These are phyloP conservation scores for Paraglomus brasilianum DNA, from an alignment of 192 early-diverging fungal genomes.

Conservation along the genomic window DNA sequence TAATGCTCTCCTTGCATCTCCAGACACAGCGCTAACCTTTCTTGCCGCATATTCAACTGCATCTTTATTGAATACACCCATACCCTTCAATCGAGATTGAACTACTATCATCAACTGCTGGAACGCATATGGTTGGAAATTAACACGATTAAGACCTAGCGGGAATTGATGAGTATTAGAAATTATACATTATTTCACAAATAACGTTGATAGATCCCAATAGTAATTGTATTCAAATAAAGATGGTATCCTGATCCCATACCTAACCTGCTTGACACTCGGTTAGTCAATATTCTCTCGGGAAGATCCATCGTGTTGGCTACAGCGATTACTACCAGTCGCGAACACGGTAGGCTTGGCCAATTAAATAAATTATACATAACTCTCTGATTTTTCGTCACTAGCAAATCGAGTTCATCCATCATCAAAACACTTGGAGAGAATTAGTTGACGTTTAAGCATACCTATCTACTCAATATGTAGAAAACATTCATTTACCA, in stretches of 20 bases:
- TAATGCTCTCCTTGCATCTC: slow-evolving; percentile 91
- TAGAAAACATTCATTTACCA: slow-evolving; percentile 29
- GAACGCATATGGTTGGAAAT: slow-evolving; percentile 90
- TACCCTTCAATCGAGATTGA: slow-evolving; percentile 72
- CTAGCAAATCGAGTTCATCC: slow-evolving; percentile 95
- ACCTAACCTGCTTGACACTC: slow-evolving; percentile 89
- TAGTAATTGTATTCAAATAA: background rate
- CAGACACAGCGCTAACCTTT: slow-evolving; percentile 93
- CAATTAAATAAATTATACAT: slow-evolving; percentile 99
- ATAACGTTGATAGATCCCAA: background rate
- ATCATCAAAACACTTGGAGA: slow-evolving; percentile 80
- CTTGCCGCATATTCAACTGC: slow-evolving; percentile 93
- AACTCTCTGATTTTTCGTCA: slow-evolving; percentile 87
- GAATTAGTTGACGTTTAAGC: slow-evolving; percentile 1
- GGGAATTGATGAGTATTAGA: background rate
- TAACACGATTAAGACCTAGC: slow-evolving; percentile 79
- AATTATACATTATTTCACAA: too few species aligned
- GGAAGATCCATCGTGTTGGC: slow-evolving; percentile 99
- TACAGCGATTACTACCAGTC: slow-evolving; percentile 90
- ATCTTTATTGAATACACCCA: slow-evolving; percentile 69
- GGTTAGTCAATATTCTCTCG: slow-evolving; percentile 85
- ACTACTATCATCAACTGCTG: slow-evolving; percentile 86
- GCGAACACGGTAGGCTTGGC: slow-evolving; percentile 81
- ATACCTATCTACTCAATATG: slow-evolving; percentile 17
- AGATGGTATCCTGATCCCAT: slow-evolving; percentile 11